A percentile compares a stretch with the other conserved stretches of the same genome.
phyloP scores from a whole-genome alignment of 352 stramenopile genomes.

The Lagenidium sp. region DNA sequence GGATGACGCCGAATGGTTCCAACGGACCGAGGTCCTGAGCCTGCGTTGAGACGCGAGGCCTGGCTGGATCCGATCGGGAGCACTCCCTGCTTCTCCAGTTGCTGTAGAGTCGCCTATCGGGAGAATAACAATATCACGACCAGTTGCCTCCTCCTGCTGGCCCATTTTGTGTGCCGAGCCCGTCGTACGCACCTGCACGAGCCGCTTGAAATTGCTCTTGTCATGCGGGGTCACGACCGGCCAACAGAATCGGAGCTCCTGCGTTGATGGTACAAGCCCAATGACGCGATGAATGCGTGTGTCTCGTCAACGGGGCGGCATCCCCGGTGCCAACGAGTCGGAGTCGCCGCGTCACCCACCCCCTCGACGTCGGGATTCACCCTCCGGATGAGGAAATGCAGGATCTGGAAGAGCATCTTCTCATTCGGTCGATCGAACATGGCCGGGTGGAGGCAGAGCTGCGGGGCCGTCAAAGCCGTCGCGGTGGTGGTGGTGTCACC shows the following conservation, averaged over 20 bases:
- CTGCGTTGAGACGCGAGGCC: slow-evolving; percentile 36
- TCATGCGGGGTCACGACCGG: slow-evolving; percentile 41
- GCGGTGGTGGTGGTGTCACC: not conserved
- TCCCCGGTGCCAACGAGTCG: too few species aligned
- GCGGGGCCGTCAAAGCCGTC: not conserved
- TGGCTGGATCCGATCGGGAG: slow-evolving; percentile 43
- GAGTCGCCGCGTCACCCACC: too few species aligned
- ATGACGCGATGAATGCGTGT: not conserved
- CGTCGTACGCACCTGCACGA: slow-evolving; percentile 34
- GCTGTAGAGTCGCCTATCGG: slow-evolving; percentile 22
- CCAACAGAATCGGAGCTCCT: slow-evolving; percentile 53
- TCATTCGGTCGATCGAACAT: slow-evolving; percentile 52
- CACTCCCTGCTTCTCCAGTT: slow-evolving; percentile 32
- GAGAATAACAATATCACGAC: not conserved
- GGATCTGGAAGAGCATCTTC: slow-evolving; percentile 32
- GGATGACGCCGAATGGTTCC: not conserved
- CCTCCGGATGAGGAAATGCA: slow-evolving; percentile 38
- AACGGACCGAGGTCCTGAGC: slow-evolving; percentile 30
- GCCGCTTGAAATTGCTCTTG: slow-evolving; percentile 50
- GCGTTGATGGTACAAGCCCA: not conserved
- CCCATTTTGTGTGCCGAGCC: too few species aligned
- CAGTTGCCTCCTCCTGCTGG: too few species aligned
- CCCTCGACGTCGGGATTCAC: slow-evolving; percentile 15
- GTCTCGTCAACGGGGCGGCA: too few species aligned
- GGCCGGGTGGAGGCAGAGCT: slow-evolving; percentile 18